phyloP scores from a whole-genome alignment of 495 filamentous ascomycete genomes.

The Tuber indicum region DNA sequence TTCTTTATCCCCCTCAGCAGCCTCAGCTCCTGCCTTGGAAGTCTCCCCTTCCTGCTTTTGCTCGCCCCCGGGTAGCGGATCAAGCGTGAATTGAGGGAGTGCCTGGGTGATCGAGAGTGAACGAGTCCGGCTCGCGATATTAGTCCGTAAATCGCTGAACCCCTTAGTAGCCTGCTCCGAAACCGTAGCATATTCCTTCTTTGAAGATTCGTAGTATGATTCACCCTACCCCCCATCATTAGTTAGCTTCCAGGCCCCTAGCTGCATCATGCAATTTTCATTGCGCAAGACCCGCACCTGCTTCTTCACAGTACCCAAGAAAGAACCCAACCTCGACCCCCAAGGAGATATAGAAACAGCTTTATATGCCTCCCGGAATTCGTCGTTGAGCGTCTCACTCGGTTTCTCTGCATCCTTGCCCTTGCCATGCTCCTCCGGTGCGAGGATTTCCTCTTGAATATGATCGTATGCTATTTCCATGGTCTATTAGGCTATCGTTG shows the following conservation, averaged over 20 bases:
- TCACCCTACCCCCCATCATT: conserved; percentile 55
- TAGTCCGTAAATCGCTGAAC: conserved; percentile 63
- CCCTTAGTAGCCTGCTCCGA: conserved; percentile 77
- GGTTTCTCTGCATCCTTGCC: conserved; percentile 49
- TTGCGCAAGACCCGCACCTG: conserved; percentile 49
- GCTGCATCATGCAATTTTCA: background rate
- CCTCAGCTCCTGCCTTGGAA: conserved; percentile 39
- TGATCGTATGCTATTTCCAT: conserved; percentile 99
- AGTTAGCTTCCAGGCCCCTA: background rate
- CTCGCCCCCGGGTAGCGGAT: conserved; percentile 26
- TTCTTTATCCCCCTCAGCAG: conserved; percentile 15
- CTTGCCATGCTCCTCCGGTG: conserved; percentile 46
- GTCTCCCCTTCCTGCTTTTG: conserved; percentile 44
- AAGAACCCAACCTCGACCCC: conserved; percentile 80
- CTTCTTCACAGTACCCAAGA: conserved; percentile 84
- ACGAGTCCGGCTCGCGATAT: conserved; percentile 64
- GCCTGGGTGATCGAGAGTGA: conserved; percentile 60
- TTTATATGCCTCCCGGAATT: conserved; percentile 91
- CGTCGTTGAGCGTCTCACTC: conserved; percentile 65
- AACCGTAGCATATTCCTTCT: conserved; percentile 70
- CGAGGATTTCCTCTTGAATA: conserved; percentile 74
- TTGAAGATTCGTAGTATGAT: conserved; percentile 74
- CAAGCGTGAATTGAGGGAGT: conserved; percentile 28
- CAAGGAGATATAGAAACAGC: conserved; percentile 85
- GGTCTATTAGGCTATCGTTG: conserved; percentile 27